A percentile compares a stretch with the other conserved stretches of the same genome.
These are phyloP conservation scores for Epichloe baconii DNA, from an alignment of 2,329 filamentous ascomycete genomes.

Conservation along the genomic window DNA sequence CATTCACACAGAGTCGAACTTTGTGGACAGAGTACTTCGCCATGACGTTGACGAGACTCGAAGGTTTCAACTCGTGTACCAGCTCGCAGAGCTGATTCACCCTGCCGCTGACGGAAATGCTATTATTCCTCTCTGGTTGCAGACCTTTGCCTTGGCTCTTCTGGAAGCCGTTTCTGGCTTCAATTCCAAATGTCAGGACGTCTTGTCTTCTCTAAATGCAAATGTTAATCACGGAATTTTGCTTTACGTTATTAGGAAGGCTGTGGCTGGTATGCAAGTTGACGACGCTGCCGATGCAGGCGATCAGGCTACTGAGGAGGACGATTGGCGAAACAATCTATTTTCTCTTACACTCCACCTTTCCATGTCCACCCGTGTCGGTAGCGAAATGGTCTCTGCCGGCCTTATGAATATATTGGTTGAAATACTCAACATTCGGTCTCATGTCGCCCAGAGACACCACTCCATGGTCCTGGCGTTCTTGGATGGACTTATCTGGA, in stretches of 20 bases:
- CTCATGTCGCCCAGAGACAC: conserved; percentile 66
- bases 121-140: conserved; percentile 59
- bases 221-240: conserved; percentile 94
- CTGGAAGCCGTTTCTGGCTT: conserved; percentile 79
- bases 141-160: conserved; percentile 68
- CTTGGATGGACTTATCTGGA: conserved; percentile 77
- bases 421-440: conserved; percentile 75
- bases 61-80: conserved; percentile 78
- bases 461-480: conserved; percentile 78
- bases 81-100: conserved; percentile 83
- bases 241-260: conserved; percentile 83
- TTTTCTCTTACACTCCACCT: conserved; percentile 81
- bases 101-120: conserved; percentile 58
- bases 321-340: conserved; percentile 82
- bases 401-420: conserved; percentile 83
- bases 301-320: conserved; percentile 51
- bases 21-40: conserved; percentile 73
- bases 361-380: conserved; percentile 60
- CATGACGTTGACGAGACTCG: conserved; percentile 84
- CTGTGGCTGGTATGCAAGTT: conserved; percentile 65
- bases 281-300: conserved; percentile 40
- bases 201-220: conserved; percentile 81
- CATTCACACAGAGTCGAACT: conserved; percentile 70
- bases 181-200: conserved; percentile 63
- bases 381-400: conserved; percentile 73